A percentile compares a stretch with the other conserved stretches of the same genome.
Conservation (phyloP, 2,329 filamentous ascomycete genomes). For the Trichoderma harzianum region DNA sequence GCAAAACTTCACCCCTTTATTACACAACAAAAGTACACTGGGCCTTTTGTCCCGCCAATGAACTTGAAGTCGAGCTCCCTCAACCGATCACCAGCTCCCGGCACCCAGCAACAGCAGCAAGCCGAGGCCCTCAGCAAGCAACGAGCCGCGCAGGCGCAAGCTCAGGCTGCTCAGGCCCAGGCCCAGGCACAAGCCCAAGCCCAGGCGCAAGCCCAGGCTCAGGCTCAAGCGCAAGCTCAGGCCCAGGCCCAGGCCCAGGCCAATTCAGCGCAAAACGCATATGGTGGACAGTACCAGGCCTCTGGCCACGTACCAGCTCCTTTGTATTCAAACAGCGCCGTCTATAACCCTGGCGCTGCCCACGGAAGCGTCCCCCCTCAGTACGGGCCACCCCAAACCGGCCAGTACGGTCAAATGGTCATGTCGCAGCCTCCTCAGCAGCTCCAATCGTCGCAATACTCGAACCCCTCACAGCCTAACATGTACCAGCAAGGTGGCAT, state of each 20-base stretch:
- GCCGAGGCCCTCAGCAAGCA: conserved; percentile 93
- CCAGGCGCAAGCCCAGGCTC: conserved; percentile 65
- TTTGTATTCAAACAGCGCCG: conserved; percentile 77
- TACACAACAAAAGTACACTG: conserved; percentile 95
- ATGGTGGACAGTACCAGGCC: conserved; percentile 51
- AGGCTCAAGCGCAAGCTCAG: conserved; percentile 39
- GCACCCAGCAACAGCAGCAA: conserved; percentile 93
- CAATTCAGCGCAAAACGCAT: conserved; percentile 54
- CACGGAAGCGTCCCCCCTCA: conserved; percentile 60
- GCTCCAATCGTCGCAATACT: conserved; percentile 64
- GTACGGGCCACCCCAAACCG: conserved; percentile 66
- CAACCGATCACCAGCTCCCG: conserved; percentile 84
- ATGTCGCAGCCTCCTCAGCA: conserved; percentile 66
- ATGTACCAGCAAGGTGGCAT: conserved; percentile 64
- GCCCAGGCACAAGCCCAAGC: conserved; percentile 50
- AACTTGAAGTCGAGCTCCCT: conserved; percentile 84
- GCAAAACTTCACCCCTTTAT: conserved; percentile 98
- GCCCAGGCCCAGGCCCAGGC: conserved; percentile 64
- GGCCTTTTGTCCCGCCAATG: conserved; percentile 95
- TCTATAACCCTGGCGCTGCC: conserved; percentile 64
- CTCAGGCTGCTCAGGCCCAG: conserved; percentile 48
- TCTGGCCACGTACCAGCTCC: conserved; percentile 53
- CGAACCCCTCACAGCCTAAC: conserved; percentile 45
- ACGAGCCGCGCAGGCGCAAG: conserved; percentile 64
- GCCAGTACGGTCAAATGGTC: conserved; percentile 69